Base-by-base conservation (phyloP, 768 basidiomycete genomes). In the Gloeopeniophorella convolvens region DNA sequence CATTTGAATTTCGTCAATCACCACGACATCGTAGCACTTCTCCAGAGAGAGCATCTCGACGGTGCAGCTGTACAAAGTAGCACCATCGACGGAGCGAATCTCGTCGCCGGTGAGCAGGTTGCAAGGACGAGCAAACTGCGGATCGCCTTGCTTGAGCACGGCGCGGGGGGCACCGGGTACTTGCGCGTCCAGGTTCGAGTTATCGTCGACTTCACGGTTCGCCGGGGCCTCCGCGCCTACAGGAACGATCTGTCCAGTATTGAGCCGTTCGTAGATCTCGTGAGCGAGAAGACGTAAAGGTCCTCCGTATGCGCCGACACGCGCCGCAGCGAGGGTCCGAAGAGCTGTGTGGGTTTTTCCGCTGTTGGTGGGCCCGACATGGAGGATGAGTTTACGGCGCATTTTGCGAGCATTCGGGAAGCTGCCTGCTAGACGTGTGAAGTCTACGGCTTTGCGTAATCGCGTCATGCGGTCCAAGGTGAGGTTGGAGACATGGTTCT, bases 1-100 rank as follows among this genome's bases (percentile, higher is more conserved):
- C 86, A 98, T 87, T 70, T 98, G 96, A 41, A 99, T 97, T 70
- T 98, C 95, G 65, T 97, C 96, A 37, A 99, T 73, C 39, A 99
- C 93, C 0, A 83, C 93, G 20, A 98, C 91, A 44, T 95, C 90
- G 47, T 69, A 71, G 3, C 52, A 51, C 15, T 41, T 55, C 2
- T 56, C 54, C 9, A 70, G 56, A 5, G 73, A 70, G 28, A 87
- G 65, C 94, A 98, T 99, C 73, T 99, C 96, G 58, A 97, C 85
- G 2, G 96, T 99, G 64, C 89, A 92, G 62, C 83, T 84, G n/a
- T 74, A 50, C 31, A 96, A 65, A 0, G 72, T 66, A 0, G 81
- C 81, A 6, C 72, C 59, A 8, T 72, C 70, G 18, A 95, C 78
- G 26, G 88, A 73, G 60, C 83, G 80, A 50, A 79, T 76, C 64